Evolutionary conservation across 768 basidiomycete genomes (phyloP).

Genomic region (Glaciozyma antarctica): DNA sequence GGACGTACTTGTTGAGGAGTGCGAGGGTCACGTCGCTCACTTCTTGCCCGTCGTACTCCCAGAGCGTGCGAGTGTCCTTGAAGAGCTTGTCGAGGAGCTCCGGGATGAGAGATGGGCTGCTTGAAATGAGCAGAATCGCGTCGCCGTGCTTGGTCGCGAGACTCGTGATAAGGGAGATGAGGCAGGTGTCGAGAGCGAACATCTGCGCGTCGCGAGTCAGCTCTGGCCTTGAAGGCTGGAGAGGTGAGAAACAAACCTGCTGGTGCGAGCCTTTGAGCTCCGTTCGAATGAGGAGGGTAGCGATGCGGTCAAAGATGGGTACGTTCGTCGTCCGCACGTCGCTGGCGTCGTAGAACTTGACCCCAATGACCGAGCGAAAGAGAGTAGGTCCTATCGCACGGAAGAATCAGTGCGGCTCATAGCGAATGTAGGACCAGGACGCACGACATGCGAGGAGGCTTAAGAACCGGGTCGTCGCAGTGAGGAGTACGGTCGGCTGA

Average conservation of each 20-base stretch:
- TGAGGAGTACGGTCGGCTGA: slow-evolving; percentile 9
- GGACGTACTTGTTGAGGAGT: slow-evolving; percentile 7
- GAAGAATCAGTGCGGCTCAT: too few relatives aligned
- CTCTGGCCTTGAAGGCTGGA: too few relatives aligned
- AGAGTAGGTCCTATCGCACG: slow-evolving; percentile 6
- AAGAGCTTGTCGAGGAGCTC: slow-evolving; percentile 18
- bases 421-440: background rate
- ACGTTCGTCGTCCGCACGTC: slow-evolving; percentile 7
- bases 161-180: slow-evolving; percentile 10
- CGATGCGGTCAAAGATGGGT: slow-evolving; percentile 23
- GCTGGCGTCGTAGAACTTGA: slow-evolving; percentile 14
- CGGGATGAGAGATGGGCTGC: slow-evolving; percentile 13
- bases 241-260: background rate
- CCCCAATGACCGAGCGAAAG: slow-evolving; percentile 12
- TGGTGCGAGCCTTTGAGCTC: background rate
- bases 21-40: background rate
- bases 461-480: slow-evolving; percentile 3
- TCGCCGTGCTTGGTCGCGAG: slow-evolving; percentile 17
- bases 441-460: slow-evolving; percentile 12
- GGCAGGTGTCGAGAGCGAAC: slow-evolving; percentile 4
- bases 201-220: background rate
- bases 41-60: slow-evolving; percentile 27
- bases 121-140: slow-evolving; percentile 6
- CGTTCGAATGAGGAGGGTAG: slow-evolving; percentile 5
- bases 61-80: slow-evolving; percentile 12